Conservation (phyloP, 2,329 filamentous ascomycete species). For the Colletotrichum navitas region DNA sequence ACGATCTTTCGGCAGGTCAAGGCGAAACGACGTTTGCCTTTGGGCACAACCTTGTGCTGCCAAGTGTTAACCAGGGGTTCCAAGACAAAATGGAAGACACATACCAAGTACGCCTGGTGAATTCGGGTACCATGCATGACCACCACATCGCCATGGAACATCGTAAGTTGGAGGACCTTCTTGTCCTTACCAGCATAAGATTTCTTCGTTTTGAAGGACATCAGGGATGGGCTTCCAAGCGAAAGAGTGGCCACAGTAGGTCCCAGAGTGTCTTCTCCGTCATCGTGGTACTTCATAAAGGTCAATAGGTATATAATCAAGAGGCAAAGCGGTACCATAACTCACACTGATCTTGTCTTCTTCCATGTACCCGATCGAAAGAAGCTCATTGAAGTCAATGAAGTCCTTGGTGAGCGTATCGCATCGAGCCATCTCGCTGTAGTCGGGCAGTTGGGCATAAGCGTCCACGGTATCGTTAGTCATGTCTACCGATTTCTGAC, state of each 20-base stretch:
- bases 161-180: slow-evolving; percentile 53
- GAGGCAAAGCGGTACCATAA: slow-evolving; percentile 15
- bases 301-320: background rate
- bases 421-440: slow-evolving; percentile 15
- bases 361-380: slow-evolving; percentile 73
- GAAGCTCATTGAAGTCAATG: slow-evolving; percentile 71
- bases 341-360: slow-evolving; percentile 67
- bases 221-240: slow-evolving; percentile 68
- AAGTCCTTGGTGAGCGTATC: slow-evolving; percentile 46
- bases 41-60: slow-evolving; percentile 65
- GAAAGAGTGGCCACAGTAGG: slow-evolving; percentile 73
- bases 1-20: slow-evolving; percentile 68
- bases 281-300: slow-evolving; percentile 70
- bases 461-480: slow-evolving; percentile 44
- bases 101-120: slow-evolving; percentile 69
- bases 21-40: slow-evolving; percentile 66
- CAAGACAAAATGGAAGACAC: slow-evolving; percentile 32
- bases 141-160: slow-evolving; percentile 74
- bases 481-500: slow-evolving; percentile 54
- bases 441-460: background rate
- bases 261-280: slow-evolving; percentile 73
- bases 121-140: slow-evolving; percentile 72
- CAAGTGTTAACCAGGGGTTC: slow-evolving; percentile 41
- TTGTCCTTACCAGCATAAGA: slow-evolving; percentile 42
- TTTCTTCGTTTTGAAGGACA: slow-evolving; percentile 69